Conservation (phyloP, 305 asterid species). For the Fraxinus ornus region DNA sequence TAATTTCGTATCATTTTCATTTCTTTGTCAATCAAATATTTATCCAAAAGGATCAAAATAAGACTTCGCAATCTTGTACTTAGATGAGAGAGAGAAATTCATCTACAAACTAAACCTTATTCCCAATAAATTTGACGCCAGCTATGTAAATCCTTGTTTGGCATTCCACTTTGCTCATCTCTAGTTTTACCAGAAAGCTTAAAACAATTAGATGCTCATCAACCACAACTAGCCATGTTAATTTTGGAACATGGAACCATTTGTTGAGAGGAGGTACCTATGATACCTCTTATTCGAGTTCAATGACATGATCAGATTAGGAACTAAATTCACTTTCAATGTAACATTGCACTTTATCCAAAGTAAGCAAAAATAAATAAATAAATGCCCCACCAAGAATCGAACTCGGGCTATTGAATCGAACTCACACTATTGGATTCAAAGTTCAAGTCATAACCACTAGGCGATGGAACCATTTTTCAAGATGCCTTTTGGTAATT, state of each 20-base stretch:
- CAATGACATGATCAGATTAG: background rate
- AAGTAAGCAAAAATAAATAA: background rate
- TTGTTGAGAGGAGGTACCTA: background rate
- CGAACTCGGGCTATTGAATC: conserved; percentile 31
- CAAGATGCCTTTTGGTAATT: background rate
- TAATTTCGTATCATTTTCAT: background rate
- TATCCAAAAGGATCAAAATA: background rate
- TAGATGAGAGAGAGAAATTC: background rate
- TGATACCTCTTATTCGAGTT: background rate
- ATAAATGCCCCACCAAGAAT: conserved; percentile 31
- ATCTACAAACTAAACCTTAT: background rate
- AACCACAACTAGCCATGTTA: background rate
- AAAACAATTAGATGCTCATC: background rate
- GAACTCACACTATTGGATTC: conserved; percentile 17
- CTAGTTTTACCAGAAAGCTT: background rate
- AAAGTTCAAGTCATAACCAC: conserved; percentile 35
- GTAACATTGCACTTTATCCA: background rate
- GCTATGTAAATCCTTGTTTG: background rate
- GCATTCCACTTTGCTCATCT: background rate
- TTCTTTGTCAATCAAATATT: background rate
- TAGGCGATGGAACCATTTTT: conserved; percentile 37
- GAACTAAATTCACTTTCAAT: background rate
- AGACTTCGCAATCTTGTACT: background rate
- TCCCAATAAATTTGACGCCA: background rate
- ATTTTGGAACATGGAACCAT: background rate